Conservation (phyloP, 768 basidiomycete genomes). For the Pulveroboletus sp. region DNA sequence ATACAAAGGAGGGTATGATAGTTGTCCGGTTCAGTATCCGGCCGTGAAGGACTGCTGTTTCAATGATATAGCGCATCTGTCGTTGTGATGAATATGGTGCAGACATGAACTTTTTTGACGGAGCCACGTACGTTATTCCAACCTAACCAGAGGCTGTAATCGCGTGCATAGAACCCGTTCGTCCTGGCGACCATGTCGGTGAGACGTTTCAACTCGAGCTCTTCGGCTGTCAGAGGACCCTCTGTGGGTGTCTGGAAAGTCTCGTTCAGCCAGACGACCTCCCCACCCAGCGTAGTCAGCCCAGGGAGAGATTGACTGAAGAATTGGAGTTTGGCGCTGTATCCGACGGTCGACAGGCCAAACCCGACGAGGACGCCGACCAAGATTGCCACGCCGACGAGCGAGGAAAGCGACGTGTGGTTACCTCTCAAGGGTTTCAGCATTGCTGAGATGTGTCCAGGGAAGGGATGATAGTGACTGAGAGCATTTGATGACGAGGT, state of each 20-base stretch:
- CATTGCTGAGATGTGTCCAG: slow-evolving; percentile 5
- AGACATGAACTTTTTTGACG: background rate
- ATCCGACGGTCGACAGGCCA: slow-evolving; percentile 14
- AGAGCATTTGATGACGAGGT: background rate
- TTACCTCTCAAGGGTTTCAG: background rate
- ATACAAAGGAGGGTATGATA: slow-evolving; percentile 43
- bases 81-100: background rate
- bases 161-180: slow-evolving; percentile 42
- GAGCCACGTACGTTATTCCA: slow-evolving; percentile 41
- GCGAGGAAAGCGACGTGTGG: background rate
- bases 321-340: slow-evolving; percentile 13
- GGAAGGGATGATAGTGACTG: background rate
- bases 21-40: slow-evolving; percentile 39
- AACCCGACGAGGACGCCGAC: slow-evolving; percentile 29
- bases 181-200: slow-evolving; percentile 34
- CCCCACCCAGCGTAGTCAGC: slow-evolving; percentile 5
- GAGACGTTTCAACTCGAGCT: slow-evolving; percentile 30
- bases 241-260: background rate
- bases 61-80: slow-evolving; percentile 48
- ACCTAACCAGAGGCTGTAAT: slow-evolving; percentile 45
- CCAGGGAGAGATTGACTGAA: slow-evolving; percentile 14
- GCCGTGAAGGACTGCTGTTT: slow-evolving; percentile 41
- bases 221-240: background rate
- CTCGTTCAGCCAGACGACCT: slow-evolving; percentile 12
- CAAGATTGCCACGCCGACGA: slow-evolving; percentile 20